A percentile compares a stretch with the other conserved stretches of the same genome.
phyloP scores from a whole-genome alignment of 1,139 yeast genomes.

The Pneumocystis sp. region DNA sequence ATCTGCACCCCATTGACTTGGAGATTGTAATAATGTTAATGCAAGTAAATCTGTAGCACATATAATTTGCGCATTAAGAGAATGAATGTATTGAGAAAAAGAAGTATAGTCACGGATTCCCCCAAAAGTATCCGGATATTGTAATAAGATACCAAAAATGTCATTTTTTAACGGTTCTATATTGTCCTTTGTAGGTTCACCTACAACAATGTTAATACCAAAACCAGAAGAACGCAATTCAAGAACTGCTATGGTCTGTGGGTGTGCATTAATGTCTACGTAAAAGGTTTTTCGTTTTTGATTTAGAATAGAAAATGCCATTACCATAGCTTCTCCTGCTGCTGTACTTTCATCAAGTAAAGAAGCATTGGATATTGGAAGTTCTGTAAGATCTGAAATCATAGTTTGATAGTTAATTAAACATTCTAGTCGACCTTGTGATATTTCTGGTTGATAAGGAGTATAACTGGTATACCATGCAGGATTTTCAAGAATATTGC shows the following conservation, averaged over 20 bases:
- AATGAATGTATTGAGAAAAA: conserved; percentile 53
- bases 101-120: conserved; percentile 40
- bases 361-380: conserved; percentile 86
- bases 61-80: conserved; percentile 57
- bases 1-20: conserved; percentile 77
- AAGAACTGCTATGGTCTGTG: conserved; percentile 72
- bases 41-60: conserved; percentile 87
- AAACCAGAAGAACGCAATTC: conserved; percentile 65
- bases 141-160: conserved; percentile 71
- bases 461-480: conserved; percentile 98
- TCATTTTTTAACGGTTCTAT: conserved; percentile 23
- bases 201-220: conserved; percentile 49
- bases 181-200: conserved; percentile 39
- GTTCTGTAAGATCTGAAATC: conserved; percentile 76
- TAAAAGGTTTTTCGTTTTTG: conserved; percentile 39
- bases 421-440: conserved; percentile 89
- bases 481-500: conserved; percentile 82
- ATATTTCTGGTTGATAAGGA: conserved; percentile 95
- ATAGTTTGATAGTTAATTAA: conserved; percentile 82
- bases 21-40: conserved; percentile 69
- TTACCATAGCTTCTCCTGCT: conserved; percentile 92
- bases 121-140: conserved; percentile 86
- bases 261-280: conserved; percentile 63
- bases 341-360: conserved; percentile 94
- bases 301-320: conserved; percentile 45